Evolutionary conservation across 345 rosid species (phyloP).

Genomic region (Salix viminalis): DNA sequence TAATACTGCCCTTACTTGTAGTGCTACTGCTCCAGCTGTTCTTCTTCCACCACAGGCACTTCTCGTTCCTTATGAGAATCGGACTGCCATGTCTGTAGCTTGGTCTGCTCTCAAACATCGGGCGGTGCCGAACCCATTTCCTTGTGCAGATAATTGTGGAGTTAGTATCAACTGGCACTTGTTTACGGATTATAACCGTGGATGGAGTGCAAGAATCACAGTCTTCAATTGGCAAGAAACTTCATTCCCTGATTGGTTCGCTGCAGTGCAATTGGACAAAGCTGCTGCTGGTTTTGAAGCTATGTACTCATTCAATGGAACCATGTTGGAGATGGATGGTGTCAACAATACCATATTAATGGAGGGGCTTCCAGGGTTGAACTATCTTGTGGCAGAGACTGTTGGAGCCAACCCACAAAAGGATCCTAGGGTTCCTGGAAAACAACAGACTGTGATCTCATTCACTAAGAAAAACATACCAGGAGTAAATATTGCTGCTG

Average conservation of each 20-base stretch:
- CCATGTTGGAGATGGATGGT: slow-evolving; percentile 19
- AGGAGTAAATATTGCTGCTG: slow-evolving; percentile 56
- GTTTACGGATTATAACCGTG: slow-evolving; percentile 60
- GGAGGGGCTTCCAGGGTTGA: slow-evolving; percentile 75
- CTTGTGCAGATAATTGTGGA: slow-evolving; percentile 89
- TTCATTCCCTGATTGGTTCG: slow-evolving; percentile 79
- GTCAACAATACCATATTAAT: slow-evolving; percentile 59
- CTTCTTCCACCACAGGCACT: slow-evolving; percentile 82
- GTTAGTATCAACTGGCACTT: slow-evolving; percentile 93
- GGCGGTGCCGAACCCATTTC: slow-evolving; percentile 63
- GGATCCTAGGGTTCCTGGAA: slow-evolving; percentile 79
- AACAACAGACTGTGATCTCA: slow-evolving; percentile 81
- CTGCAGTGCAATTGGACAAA: slow-evolving; percentile 58
- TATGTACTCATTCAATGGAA: slow-evolving; percentile 80
- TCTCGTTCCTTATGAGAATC: slow-evolving; percentile 80
- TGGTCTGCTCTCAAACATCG: slow-evolving; percentile 69
- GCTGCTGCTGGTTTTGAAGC: slow-evolving; percentile 74
- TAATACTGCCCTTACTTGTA: slow-evolving; percentile 52
- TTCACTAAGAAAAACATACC: slow-evolving; percentile 75
- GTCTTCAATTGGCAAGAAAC: slow-evolving; percentile 88
- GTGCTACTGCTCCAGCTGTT: slow-evolving; percentile 59
- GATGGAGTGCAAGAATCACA: slow-evolving; percentile 87
- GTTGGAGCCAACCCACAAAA: slow-evolving; percentile 54
- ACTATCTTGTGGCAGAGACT: slow-evolving; percentile 70
- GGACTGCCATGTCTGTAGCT: slow-evolving; percentile 48